Base-by-base conservation (phyloP, 164 flowering plant species). In the Kingdonia uniflora region DNA sequence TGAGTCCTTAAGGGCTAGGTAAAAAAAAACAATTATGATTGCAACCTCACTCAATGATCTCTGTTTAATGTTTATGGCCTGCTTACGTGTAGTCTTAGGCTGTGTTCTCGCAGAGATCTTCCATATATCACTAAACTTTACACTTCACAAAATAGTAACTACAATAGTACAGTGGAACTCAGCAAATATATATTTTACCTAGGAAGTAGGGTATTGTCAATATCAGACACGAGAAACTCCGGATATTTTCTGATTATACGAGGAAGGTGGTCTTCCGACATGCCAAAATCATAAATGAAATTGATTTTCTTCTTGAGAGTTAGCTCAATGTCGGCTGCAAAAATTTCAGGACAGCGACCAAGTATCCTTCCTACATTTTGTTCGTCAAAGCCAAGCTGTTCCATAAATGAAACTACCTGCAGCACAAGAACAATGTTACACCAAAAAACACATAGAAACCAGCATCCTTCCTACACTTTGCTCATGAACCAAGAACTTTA, bases 271-370 rank as follows among this genome's bases (percentile, higher is more conserved):
- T 35, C 66, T 40, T 61, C 35, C 0, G 79, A 63, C 54, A 91
- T 61, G 35, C 97, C 97, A 56, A 87, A 54, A 29, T 49, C 43
- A 38, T 52, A 1, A 1, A 91, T 81, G 58, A 76, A 87, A 19
- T 75, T 67, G 51, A 91, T 56, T 68, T 91, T 91, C 64, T 56
- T 76, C 74, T 63, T 65, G 10, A 91, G 78, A 11, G 95, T 87
- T 64, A 65, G 71, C 48, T 81, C 92, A 50, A 80, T 67, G 66
- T 66, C 79, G 42, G 78, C 29, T 39, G 79, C 80, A 71, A 85
- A 91, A 25, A 87, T 69, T 72, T 91, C 95, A 20, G 97, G 97
- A 64, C 96, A 83, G 22, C 95, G 85, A 25, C 61, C 60, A 14
- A 87, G 66, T 57, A 80, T 65, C 63, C 55, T 71, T 52, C 82